Evolutionary conservation across 306 rosid genomes (phyloP), one percentile per base, ranked within the genome.

Genomic region (Trichosanthes cucumerina): DNA sequence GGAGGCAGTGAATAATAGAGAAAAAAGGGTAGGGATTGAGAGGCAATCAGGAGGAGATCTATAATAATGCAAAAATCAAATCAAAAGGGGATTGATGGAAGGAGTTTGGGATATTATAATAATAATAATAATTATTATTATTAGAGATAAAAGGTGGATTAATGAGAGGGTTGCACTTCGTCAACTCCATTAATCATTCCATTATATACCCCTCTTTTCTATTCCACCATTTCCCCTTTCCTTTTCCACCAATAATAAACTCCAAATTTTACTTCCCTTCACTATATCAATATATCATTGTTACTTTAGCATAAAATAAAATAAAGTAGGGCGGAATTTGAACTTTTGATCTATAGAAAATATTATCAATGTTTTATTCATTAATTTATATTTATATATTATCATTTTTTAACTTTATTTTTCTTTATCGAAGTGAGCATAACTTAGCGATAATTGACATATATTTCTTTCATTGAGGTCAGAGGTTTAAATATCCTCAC

Each of bases 111-210:
- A 21, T 65, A 8, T 23, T 57, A 63, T 63, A 26, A 62, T 63
- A 26, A 8, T 23, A 23, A 63, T 63, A 26, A 62, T 63, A 26
- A 62, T 62, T 13, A 62, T 63, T 31, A 63, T 33, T 31, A 63
- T n/a, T 39, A 66, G 52, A 19, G 50, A n/a, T 66, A n/a, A 68
- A 68, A 68, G 75, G 75, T 68, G 75, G 52, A 68, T 68, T 41
- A 68, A 41, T 41, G 75, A 68, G 75, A n/a, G 53, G 75, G 5
- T 68, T 41, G 75, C 36, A 9, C 52, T 41, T 68, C n/a, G 75
- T 68, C 75, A 68, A 68, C 33, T 41, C 19, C 52, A 68, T 68
- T 21, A 68, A 68, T 68, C 75, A 68, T 68, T 68, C 19, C 33
- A 41, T 68, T 39, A 41, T 21, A 2, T 68, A n/a, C 52, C 7